Percentiles rank a stretch among this genome's conserved stretches.
These are phyloP conservation scores for Pascua guehoae DNA, from an alignment of 1,284 basidiomycete genomes.

Conservation along the genomic window DNA sequence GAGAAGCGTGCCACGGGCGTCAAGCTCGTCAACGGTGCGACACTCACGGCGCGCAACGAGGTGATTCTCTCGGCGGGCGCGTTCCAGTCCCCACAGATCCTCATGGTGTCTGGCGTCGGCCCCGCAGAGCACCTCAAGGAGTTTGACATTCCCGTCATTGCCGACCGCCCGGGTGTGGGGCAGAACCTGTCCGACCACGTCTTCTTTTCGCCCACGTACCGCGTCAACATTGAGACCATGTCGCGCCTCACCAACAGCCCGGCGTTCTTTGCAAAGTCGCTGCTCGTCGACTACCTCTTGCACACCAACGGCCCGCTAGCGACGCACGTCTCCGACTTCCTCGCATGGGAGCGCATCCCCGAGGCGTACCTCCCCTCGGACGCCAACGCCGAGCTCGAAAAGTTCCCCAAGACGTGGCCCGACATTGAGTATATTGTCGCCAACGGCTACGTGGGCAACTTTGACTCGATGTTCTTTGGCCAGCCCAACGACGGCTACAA, in stretches of 20 bases:
- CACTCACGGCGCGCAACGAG: slow-evolving; percentile 1
- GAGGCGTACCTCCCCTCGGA: not conserved
- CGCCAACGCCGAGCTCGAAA: not conserved
- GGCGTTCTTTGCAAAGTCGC: not conserved
- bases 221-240: slow-evolving; percentile 2
- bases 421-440: slow-evolving; percentile 4
- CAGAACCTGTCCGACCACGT: slow-evolving; percentile 26
- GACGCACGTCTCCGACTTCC: not conserved
- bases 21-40: not conserved
- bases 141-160: slow-evolving; percentile 14
- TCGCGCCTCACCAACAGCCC: not conserved
- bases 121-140: not conserved
- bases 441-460: not conserved
- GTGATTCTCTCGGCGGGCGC: slow-evolving; percentile 11
- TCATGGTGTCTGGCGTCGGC: slow-evolving; percentile 8
- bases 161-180: slow-evolving; percentile 17
- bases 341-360: not conserved
- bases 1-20: slow-evolving; percentile 3
- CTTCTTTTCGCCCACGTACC: slow-evolving; percentile 3
- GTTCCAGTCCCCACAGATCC: slow-evolving; percentile 7
- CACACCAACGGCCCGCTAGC: not conserved
- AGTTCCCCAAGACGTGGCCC: slow-evolving; percentile 1
- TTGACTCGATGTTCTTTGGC: not conserved
- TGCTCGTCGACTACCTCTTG: not conserved
- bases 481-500: slow-evolving; percentile 6